These are phyloP conservation scores for Rhododendron molle DNA, from an alignment of 148 eudicot genomes.

Conservation along the genomic window DNA sequence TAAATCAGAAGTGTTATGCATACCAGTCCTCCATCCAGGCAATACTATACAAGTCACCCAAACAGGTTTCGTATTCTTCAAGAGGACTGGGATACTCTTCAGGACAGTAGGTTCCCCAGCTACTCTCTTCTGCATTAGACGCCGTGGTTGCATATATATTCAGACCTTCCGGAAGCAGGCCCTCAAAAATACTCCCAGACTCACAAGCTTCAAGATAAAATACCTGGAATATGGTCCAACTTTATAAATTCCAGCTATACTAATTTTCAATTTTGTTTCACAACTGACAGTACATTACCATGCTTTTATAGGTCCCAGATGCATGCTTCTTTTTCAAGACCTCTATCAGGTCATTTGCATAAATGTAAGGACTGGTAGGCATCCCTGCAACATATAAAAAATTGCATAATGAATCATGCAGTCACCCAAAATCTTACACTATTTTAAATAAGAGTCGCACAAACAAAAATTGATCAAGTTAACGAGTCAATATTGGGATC, in stretches of 20 bases:
- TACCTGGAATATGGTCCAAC: conserved; percentile 42
- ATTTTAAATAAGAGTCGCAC: not conserved
- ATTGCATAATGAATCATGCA: not conserved
- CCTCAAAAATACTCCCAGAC: conserved; percentile 86
- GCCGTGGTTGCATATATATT: conserved; percentile 93
- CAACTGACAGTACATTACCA: conserved; percentile 36
- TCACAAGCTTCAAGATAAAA: conserved; percentile 96
- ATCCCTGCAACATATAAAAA: conserved; percentile 47
- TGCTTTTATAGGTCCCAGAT: conserved; percentile 73
- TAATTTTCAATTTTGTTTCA: not conserved
- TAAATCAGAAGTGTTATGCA: not conserved
- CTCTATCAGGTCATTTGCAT: conserved; percentile 66
- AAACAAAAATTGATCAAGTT: not conserved
- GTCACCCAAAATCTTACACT: not conserved
- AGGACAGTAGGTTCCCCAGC: conserved; percentile 98
- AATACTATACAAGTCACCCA: conserved; percentile 87
- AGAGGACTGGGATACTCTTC: conserved; percentile 84
- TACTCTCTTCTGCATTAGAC: conserved; percentile 81
- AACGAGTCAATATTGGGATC: not conserved
- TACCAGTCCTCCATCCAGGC: conserved; percentile 99
- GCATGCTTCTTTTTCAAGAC: conserved; percentile 82
- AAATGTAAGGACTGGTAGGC: conserved; percentile 82
- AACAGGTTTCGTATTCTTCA: conserved; percentile 79
- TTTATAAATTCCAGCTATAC: not conserved
- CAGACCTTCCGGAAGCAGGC: conserved; percentile 79